Evolutionary conservation across 2,329 filamentous ascomycete genomes (phyloP).

Genomic region (Diaporthe sp.): DNA sequence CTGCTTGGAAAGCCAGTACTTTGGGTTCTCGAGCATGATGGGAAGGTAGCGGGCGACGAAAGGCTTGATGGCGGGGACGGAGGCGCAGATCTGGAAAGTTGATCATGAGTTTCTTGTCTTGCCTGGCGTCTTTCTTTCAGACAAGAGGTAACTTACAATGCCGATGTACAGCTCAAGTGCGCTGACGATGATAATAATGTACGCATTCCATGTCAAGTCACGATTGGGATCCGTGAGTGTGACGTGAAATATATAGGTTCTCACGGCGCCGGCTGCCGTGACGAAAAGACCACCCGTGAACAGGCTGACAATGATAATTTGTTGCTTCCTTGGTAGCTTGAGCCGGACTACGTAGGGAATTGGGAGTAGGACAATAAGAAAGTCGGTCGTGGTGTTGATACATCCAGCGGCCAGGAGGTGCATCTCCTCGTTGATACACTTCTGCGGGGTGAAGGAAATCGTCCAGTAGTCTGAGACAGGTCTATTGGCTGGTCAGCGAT

Average conservation of each 20-base stretch:
- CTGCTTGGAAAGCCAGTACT: conserved; percentile 30
- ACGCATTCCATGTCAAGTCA: conserved; percentile 53
- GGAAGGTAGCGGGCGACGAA: conserved; percentile 57
- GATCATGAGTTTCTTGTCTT: background rate
- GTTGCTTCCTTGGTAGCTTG: conserved; percentile 61
- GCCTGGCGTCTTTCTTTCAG: background rate
- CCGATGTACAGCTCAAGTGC: conserved; percentile 57
- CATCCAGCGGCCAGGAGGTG: conserved; percentile 67
- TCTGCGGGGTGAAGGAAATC: conserved; percentile 46
- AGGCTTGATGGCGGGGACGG: conserved; percentile 58
- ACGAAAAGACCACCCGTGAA: conserved; percentile 65
- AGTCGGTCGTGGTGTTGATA: conserved; percentile 71
- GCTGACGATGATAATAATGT: conserved; percentile 51
- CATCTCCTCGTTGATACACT: conserved; percentile 62
- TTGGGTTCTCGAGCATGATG: conserved; percentile 41
- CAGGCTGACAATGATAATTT: conserved; percentile 58
- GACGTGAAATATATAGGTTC: conserved; percentile 53
- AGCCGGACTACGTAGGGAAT: conserved; percentile 60
- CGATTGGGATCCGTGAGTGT: conserved; percentile 44
- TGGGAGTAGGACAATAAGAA: conserved; percentile 65
- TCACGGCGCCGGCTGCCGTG: conserved; percentile 52
- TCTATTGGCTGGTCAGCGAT: conserved; percentile 45
- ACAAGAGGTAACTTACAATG: conserved; percentile 51
- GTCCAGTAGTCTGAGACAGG: conserved; percentile 55
- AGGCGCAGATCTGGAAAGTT: conserved; percentile 56